Percentiles rank a stretch among this genome's conserved stretches.
Conservation (phyloP, 371 early-diverging fungal species). For the Mortierella sp. region DNA sequence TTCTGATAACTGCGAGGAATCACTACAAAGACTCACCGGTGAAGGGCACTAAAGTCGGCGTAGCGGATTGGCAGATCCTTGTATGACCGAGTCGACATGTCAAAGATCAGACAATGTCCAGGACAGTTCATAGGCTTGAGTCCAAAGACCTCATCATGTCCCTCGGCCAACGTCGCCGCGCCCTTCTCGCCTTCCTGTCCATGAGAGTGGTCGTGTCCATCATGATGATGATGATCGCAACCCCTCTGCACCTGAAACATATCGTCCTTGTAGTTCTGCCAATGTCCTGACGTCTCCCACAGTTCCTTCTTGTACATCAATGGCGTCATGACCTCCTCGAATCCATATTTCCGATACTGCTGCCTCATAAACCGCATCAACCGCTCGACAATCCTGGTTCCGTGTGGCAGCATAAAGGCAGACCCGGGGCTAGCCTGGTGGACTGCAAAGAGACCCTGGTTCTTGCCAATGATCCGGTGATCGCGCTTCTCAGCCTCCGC, state of each 20-base stretch:
- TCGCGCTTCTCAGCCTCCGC: conserved; percentile 96
- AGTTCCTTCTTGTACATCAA: conserved; percentile 94
- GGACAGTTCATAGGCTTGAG: conserved; percentile 99
- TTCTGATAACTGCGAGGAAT: not conserved
- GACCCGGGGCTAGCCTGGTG: conserved; percentile 92
- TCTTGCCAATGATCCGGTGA: conserved; percentile 96
- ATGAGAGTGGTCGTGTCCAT: conserved; percentile 57
- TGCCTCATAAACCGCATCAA: conserved; percentile 75
- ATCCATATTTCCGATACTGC: conserved; percentile 93
- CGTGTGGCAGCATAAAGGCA: conserved; percentile 96
- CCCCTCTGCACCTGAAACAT: conserved; percentile 73
- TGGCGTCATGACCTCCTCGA: conserved; percentile 96
- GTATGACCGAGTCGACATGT: conserved; percentile 86
- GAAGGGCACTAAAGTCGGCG: conserved; percentile 97
- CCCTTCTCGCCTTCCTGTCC: conserved; percentile 8
- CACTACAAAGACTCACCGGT: conserved; percentile 68
- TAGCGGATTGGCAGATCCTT: conserved; percentile 93
- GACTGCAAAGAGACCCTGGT: conserved; percentile 73
- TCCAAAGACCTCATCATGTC: conserved; percentile 78
- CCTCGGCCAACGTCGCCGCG: conserved; percentile 31
- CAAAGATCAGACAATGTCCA: conserved; percentile 96
- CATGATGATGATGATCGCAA: conserved; percentile 55
- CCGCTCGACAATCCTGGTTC: conserved; percentile 89
- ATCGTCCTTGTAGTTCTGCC: conserved; percentile 92
- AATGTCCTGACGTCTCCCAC: conserved; percentile 97